Evolutionary conservation across 495 filamentous ascomycete genomes (phyloP).

Genomic region (Aspergillus taichungensis): DNA sequence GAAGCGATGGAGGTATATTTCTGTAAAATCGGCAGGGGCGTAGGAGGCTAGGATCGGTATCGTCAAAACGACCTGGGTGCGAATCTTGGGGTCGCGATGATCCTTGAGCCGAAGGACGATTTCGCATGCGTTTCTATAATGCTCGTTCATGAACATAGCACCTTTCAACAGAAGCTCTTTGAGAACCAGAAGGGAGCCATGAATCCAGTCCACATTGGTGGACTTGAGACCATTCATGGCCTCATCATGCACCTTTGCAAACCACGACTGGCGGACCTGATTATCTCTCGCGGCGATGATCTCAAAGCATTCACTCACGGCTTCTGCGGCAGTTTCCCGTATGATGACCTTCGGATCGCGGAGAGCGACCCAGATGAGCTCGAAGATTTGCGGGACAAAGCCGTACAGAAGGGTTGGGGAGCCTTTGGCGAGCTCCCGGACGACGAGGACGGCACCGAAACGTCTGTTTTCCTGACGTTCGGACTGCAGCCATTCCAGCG

Average conservation of each 20-base stretch:
- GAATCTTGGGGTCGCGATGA: slow-evolving; percentile 76
- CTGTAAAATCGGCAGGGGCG: slow-evolving; percentile 74
- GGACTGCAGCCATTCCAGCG: slow-evolving; percentile 92
- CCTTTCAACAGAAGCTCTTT: slow-evolving; percentile 87
- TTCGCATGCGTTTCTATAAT: slow-evolving; percentile 81
- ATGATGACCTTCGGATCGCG: slow-evolving; percentile 84
- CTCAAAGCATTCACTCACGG: slow-evolving; percentile 83
- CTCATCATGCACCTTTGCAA: slow-evolving; percentile 78
- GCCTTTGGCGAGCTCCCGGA: slow-evolving; percentile 81
- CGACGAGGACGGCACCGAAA: slow-evolving; percentile 82
- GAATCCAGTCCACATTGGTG: slow-evolving; percentile 72
- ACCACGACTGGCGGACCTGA: slow-evolving; percentile 73
- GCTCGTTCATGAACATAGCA: slow-evolving; percentile 96
- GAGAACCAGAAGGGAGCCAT: slow-evolving; percentile 84
- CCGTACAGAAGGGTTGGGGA: slow-evolving; percentile 90
- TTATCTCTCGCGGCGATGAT: slow-evolving; percentile 89
- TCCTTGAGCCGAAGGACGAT: slow-evolving; percentile 85
- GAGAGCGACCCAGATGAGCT: slow-evolving; percentile 90
- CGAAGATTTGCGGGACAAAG: slow-evolving; percentile 82
- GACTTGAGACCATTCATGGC: slow-evolving; percentile 67
- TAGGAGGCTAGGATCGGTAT: slow-evolving; percentile 93
- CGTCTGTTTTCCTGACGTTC: slow-evolving; percentile 86
- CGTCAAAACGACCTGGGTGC: slow-evolving; percentile 76
- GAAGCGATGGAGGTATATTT: slow-evolving; percentile 80
- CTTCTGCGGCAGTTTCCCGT: slow-evolving; percentile 81